Evolutionary conservation across 75 land plant species (phyloP).

Genomic region (Pinus tabuliformis): DNA sequence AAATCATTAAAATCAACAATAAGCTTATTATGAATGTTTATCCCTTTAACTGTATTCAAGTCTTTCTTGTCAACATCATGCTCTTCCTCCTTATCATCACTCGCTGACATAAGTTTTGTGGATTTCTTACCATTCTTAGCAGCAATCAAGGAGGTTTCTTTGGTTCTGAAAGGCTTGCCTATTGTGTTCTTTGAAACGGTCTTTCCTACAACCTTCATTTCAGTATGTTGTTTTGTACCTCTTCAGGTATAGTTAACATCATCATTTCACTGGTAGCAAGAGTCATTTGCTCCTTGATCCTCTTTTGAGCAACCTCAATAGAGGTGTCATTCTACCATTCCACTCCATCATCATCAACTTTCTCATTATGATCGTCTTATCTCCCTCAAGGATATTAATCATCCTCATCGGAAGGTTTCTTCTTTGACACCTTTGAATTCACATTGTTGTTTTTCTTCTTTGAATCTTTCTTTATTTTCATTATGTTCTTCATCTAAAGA

Average conservation of each 20-base stretch:
- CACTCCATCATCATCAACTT: constrained; percentile 44
- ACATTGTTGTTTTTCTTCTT: neutral
- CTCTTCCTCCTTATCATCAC: constrained; percentile 9
- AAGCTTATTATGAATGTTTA: constrained; percentile 28
- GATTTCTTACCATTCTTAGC: neutral
- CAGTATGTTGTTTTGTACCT: constrained; percentile 19
- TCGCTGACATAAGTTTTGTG: neutral
- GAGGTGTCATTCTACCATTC: constrained; percentile 98
- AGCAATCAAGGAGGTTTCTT: no score
- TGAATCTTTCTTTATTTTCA: neutral
- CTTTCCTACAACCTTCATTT: constrained; percentile 6
- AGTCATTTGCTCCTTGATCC: constrained; percentile 88
- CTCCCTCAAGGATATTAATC: neutral
- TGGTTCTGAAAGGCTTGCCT: no score
- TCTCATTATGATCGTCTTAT: neutral
- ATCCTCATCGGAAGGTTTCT: neutral
- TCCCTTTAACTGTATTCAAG: neutral
- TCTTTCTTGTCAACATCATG: neutral
- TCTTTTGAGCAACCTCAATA: constrained; percentile 69
- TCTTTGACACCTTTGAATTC: neutral
- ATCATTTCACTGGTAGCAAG: constrained; percentile 95
- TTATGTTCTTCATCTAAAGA: neutral
- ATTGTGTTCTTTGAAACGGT: constrained; percentile 15
- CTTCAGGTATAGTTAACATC: constrained; percentile 63
- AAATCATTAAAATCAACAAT: constrained; percentile 40